Evolutionary conservation across 2,329 filamentous ascomycete species (phyloP), one percentile per base, ranked within the genome.

Genomic region (Parasarocladium wereldwijsianum): DNA sequence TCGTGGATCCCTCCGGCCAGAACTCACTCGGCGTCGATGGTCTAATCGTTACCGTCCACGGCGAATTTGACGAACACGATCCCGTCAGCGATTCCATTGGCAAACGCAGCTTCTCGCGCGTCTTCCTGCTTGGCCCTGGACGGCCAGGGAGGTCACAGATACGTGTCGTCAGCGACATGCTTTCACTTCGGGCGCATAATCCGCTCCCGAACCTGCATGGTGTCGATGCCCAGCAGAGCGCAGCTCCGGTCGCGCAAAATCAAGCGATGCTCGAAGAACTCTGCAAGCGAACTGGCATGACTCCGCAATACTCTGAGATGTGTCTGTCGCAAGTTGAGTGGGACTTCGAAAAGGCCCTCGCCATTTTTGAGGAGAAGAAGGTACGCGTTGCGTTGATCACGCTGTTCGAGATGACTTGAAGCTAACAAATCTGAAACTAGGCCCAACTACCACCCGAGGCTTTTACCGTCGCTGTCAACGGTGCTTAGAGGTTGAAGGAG

Each of bases 281-380:
- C 31, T 77, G 73, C 39, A 73, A 72, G 39, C 73, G 73, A 43
- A 93, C 86, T 2, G 72, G 75, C 34, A 84, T 98, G 74, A 90
- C 72, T 7, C 54, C 75, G 8, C 63, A 80, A 34, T 93, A 80
- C 49, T 79, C 85, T 2, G 69, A 76, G 40, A 69, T 92, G 62
- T 94, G 87, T 43, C 62, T 96, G 11, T 65, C 71, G 3, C 74
- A 85, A 35, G 82, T 77, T 33, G 69, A 66, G 21, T 96, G 85
- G 84, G 70, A 92, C 47, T 71, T 86, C 28, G 69, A 80, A 21
- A 67, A 70, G 39, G 87, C 86, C 3, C 56, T 86, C 40, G 59
- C 66, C 32, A 71, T 81, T 18, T 94, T 93, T 47, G 68, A 76
- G 37, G 68, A 76, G 40, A 74, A 81, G 34, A 84, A 76, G 62